Conservation (phyloP, 2,329 filamentous ascomycete genomes). For the Lasiodiplodia theobromae region DNA sequence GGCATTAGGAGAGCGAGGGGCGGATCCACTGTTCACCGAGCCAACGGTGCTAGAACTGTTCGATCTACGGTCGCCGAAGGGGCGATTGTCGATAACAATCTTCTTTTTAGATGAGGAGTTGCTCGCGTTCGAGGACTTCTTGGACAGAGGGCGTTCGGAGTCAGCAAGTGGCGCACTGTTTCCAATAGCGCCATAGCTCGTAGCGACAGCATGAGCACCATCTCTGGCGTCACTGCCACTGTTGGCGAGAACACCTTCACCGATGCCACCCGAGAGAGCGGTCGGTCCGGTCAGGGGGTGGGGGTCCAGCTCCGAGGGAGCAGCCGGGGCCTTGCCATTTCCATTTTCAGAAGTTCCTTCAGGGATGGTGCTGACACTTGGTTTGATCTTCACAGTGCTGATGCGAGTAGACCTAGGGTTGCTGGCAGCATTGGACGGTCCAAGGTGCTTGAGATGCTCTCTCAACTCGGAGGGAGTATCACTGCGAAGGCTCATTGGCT, state of each 20-base stretch:
- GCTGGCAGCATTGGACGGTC: constrained; percentile 68
- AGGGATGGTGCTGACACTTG: constrained; percentile 54
- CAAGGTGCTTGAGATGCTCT: constrained; percentile 68
- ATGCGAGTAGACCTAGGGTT: constrained; percentile 67
- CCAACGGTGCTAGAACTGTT: constrained; percentile 42
- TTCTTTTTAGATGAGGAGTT: constrained; percentile 18
- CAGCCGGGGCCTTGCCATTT: constrained; percentile 34
- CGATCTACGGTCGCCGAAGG: constrained; percentile 29
- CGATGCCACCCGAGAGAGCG: constrained; percentile 60
- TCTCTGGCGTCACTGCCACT: constrained; percentile 66
- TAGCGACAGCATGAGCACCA: constrained; percentile 66
- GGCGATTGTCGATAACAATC: constrained; percentile 11
- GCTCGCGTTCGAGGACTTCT: neutral
- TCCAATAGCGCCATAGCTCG: constrained; percentile 53
- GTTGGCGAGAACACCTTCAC: constrained; percentile 60
- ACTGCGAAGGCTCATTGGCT: constrained; percentile 54
- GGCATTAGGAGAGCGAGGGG: constrained; percentile 40
- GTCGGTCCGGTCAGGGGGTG: constrained; percentile 44
- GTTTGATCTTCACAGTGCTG: constrained; percentile 71
- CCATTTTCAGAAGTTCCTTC: constrained; percentile 47
- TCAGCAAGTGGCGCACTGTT: neutral
- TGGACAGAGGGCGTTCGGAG: neutral
- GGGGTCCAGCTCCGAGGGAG: constrained; percentile 40
- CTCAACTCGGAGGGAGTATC: constrained; percentile 61
- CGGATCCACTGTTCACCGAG: constrained; percentile 39